These are phyloP conservation scores for Diaporthe sp. DNA, from an alignment of 2,329 filamentous ascomycete genomes.

Conservation along the genomic window DNA sequence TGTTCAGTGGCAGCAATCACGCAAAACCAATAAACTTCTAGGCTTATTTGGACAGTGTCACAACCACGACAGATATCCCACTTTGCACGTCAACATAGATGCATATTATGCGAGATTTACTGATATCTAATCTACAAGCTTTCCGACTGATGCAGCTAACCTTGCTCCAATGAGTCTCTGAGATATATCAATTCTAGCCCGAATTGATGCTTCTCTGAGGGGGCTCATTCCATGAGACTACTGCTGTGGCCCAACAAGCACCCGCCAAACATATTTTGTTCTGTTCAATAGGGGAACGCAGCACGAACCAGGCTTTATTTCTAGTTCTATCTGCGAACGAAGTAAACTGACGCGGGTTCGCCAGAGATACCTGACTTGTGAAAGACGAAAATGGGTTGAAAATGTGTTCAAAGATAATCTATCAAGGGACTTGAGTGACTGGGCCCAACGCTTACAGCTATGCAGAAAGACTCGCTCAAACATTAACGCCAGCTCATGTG, in stretches of 20 bases:
- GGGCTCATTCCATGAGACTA: neutral
- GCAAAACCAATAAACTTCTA: neutral
- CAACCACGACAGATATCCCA: constrained; percentile 3
- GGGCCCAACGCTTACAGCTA: too few species aligned
- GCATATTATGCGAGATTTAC: neutral
- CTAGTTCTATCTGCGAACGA: too few species aligned
- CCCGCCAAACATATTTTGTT: too few species aligned
- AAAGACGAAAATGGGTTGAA: too few species aligned
- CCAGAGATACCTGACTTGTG: too few species aligned
- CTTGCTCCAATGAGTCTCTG: neutral
- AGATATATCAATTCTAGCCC: neutral
- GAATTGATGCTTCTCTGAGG: neutral
- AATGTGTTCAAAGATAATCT: too few species aligned
- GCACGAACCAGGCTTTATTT: too few species aligned
- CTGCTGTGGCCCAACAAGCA: too few species aligned
- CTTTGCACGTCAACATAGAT: constrained; percentile 6
- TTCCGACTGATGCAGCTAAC: neutral
- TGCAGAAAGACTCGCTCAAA: neutral
- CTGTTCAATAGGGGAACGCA: too few species aligned
- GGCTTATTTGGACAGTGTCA: neutral
- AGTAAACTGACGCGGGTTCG: too few species aligned
- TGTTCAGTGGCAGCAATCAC: neutral
- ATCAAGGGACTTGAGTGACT: too few species aligned
- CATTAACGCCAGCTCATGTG: neutral
- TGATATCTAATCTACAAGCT: constrained; percentile 13